A percentile compares a stretch with the other conserved stretches of the same genome.
Conservation (phyloP, 176 grass and related monocot species). For the Rhynchospora breviuscula region DNA sequence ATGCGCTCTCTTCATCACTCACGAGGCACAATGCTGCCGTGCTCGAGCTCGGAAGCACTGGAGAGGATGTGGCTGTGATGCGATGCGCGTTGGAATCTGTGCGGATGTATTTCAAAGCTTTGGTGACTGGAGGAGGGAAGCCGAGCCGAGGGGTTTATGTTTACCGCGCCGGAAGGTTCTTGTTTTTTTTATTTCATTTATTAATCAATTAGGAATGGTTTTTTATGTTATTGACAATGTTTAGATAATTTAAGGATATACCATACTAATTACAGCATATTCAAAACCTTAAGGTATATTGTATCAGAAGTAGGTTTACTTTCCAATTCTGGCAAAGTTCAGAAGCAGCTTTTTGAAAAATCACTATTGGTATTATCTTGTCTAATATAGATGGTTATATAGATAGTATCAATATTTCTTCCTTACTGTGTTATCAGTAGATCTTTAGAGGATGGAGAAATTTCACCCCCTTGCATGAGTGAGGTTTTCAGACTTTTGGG, state of each 20-base stretch:
- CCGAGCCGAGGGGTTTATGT: slow-evolving; percentile 31
- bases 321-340: background rate
- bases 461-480: slow-evolving; percentile 60
- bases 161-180: slow-evolving; percentile 65
- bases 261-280: background rate
- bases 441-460: slow-evolving; percentile 52
- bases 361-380: background rate
- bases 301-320: background rate
- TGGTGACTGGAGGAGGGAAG: slow-evolving; percentile 20
- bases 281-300: background rate
- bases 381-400: background rate
- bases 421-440: slow-evolving; percentile 7
- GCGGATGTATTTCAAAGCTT: slow-evolving; percentile 44
- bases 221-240: background rate
- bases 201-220: background rate
- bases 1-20: slow-evolving; percentile 47
- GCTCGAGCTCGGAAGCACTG: slow-evolving; percentile 38
- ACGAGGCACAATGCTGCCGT: slow-evolving; percentile 53
- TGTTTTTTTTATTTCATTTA: background rate
- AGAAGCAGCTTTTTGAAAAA: background rate
- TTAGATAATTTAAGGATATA: background rate
- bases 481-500: slow-evolving; percentile 72
- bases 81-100: slow-evolving; percentile 67
- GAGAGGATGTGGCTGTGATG: slow-evolving; percentile 40
- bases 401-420: background rate